Percentiles rank a stretch among this genome's conserved stretches.
phyloP scores from a whole-genome alignment of 2,329 filamentous ascomycete genomes.

The Pseudocercospora ulei region DNA sequence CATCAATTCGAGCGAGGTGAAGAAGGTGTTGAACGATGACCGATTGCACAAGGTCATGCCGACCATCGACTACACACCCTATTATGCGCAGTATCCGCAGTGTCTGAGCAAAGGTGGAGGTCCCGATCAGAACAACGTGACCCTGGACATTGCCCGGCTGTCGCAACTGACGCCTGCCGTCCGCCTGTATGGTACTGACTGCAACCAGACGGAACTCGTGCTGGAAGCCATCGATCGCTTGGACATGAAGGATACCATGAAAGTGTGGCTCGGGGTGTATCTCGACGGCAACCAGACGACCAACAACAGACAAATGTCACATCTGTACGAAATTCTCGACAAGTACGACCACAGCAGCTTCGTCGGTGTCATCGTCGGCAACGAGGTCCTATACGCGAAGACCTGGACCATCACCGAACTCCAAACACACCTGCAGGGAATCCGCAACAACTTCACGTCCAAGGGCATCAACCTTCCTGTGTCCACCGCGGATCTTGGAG shows the following conservation, averaged over 20 bases:
- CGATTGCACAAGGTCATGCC: conserved; percentile 88
- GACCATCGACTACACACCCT: conserved; percentile 87
- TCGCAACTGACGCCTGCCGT: conserved; percentile 82
- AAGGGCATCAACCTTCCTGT: conserved; percentile 62
- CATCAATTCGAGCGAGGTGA: conserved; percentile 63
- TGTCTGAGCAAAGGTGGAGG: conserved; percentile 57
- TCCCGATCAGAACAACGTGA: conserved; percentile 88
- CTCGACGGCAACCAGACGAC: conserved; percentile 75
- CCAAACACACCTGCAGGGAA: conserved; percentile 53
- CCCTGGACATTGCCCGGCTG: conserved; percentile 78
- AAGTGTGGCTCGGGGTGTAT: conserved; percentile 93
- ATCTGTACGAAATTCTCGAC: conserved; percentile 78
- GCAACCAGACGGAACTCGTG: conserved; percentile 93
- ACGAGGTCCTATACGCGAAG: conserved; percentile 53
- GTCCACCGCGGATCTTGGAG: conserved; percentile 78
- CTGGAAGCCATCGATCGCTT: conserved; percentile 70
- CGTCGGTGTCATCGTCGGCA: conserved; percentile 54
- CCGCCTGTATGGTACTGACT: conserved; percentile 88
- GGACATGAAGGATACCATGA: conserved; percentile 60
- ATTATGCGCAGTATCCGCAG: conserved; percentile 80
- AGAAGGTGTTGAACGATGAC: conserved; percentile 67
- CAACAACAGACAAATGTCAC: conserved; percentile 66
- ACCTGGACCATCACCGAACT: conserved; percentile 59
- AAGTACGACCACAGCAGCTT: conserved; percentile 47
- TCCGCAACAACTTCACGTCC: conserved; percentile 61